Conservation (phyloP, 1,284 basidiomycete genomes). For the Golubevia sp. region DNA sequence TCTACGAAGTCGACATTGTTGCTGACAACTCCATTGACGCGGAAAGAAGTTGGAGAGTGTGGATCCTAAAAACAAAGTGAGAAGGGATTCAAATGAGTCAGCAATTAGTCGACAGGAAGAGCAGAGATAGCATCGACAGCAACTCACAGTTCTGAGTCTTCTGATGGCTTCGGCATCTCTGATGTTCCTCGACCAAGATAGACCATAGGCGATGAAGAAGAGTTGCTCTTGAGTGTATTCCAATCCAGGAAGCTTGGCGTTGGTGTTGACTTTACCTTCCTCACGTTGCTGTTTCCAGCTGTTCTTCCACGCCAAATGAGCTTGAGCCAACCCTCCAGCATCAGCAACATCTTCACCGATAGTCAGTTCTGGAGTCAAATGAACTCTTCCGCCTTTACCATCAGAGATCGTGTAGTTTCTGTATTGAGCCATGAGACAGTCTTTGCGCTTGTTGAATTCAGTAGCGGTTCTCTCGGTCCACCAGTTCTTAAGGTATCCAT, state of each 20-base stretch:
- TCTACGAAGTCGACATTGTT: conserved; percentile 46
- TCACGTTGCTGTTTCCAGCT: conserved; percentile 29
- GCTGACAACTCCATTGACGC: conserved; percentile 43
- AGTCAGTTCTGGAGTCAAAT: conserved; percentile 77
- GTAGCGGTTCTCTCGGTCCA: conserved; percentile 79
- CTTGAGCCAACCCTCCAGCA: conserved; percentile 61
- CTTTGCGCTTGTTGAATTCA: conserved; percentile 79
- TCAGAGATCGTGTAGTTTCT: conserved; percentile 80
- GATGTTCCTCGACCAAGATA: conserved; percentile 43
- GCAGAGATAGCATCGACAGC: background rate
- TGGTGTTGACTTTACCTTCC: conserved; percentile 33
- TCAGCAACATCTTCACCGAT: conserved; percentile 74
- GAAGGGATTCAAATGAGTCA: background rate
- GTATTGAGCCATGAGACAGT: conserved; percentile 88
- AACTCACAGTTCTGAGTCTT: conserved; percentile 29
- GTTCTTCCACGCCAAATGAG: conserved; percentile 60
- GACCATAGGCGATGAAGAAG: conserved; percentile 54
- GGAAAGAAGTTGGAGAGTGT: conserved; percentile 53
- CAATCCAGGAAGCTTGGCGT: conserved; percentile 58
- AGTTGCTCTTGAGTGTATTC: conserved; percentile 59
- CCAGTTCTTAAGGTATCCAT: conserved; percentile 71
- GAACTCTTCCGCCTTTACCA: conserved; percentile 77
- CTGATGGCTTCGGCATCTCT: conserved; percentile 38
- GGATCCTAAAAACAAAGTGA: conserved; percentile 21
- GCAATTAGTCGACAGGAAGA: no score